These are phyloP conservation scores for Skeletonema potamos DNA, from an alignment of 108 stramenopile genomes.

Conservation along the genomic window DNA sequence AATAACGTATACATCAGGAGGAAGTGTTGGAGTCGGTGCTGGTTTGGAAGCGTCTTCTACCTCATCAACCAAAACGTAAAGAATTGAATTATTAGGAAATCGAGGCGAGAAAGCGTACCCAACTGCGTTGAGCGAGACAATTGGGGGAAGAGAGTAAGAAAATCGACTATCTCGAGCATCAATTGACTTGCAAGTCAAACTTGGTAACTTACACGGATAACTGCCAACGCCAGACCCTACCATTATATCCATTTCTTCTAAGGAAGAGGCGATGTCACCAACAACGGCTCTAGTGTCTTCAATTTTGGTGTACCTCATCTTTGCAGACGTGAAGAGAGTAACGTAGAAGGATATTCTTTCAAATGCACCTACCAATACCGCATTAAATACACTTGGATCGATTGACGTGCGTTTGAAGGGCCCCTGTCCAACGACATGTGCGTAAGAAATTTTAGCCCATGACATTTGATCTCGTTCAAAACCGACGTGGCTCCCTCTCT, in stretches of 20 bases:
- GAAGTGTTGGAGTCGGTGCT: not conserved
- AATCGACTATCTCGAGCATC: not conserved
- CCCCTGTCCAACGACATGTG: conserved; percentile 5
- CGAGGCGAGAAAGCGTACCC: conserved; percentile 4
- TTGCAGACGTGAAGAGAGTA: conserved; percentile 2
- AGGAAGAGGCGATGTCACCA: conserved; percentile 1
- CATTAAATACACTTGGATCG: not conserved
- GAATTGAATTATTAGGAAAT: conserved; percentile 9
- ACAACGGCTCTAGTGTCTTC: not conserved
- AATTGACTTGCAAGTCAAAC: not conserved
- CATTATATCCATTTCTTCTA: conserved; percentile 1
- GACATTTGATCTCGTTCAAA: conserved; percentile 25
- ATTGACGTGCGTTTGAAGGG: conserved; percentile 11
- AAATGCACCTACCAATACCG: conserved; percentile 3
- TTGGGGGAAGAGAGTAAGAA: not conserved
- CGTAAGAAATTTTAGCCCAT: conserved; percentile 5
- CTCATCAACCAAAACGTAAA: conserved; percentile 4
- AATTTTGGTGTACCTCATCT: conserved; percentile 23
- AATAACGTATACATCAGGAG: not conserved
- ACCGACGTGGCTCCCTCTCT: conserved; percentile 12
- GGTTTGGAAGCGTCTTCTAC: not conserved
- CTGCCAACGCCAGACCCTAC: conserved; percentile 10
- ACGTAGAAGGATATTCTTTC: conserved; percentile 15
- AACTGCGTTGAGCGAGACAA: not conserved
- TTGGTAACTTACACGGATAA: not conserved